phyloP scores from a whole-genome alignment of 495 filamentous ascomycete genomes.

The Apiosordaria backusii region DNA sequence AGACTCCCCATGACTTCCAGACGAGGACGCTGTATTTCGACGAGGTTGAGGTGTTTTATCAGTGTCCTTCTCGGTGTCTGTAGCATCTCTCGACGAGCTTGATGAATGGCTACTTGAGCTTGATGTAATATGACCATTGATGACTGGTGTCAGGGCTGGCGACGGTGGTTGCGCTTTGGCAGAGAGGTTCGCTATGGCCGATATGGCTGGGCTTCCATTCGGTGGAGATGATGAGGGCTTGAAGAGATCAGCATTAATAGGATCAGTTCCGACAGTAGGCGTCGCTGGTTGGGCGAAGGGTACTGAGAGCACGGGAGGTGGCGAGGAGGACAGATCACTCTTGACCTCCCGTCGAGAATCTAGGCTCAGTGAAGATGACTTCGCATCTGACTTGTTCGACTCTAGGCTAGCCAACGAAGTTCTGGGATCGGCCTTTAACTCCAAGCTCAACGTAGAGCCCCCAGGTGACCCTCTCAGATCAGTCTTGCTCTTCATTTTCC shows the following conservation, averaged over 20 bases:
- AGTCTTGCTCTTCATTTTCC: conserved; percentile 37
- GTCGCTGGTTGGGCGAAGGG: conserved; percentile 63
- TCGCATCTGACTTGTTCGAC: background rate
- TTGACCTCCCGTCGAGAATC: conserved; percentile 25
- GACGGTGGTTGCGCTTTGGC: conserved; percentile 55
- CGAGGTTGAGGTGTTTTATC: conserved; percentile 37
- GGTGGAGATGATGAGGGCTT: conserved; percentile 43
- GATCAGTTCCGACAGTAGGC: conserved; percentile 61
- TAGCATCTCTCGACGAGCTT: conserved; percentile 31
- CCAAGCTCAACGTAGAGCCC: conserved; percentile 40
- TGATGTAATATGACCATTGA: conserved; percentile 42
- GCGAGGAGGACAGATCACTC: conserved; percentile 22
- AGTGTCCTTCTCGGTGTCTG: conserved; percentile 34
- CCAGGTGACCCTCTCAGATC: conserved; percentile 24
- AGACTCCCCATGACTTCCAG: conserved; percentile 30
- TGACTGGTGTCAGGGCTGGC: conserved; percentile 46
- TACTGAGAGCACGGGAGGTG: conserved; percentile 43
- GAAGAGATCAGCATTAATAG: conserved; percentile 57
- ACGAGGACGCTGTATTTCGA: conserved; percentile 43
- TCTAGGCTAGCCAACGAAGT: background rate
- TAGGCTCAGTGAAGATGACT: background rate
- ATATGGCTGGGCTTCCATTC: conserved; percentile 53
- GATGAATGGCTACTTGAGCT: conserved; percentile 43
- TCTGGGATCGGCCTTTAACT: conserved; percentile 21
- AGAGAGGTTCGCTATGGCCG: conserved; percentile 66